Evolutionary conservation across 2,329 filamentous ascomycete species (phyloP).

Genomic region (Leptographium galeiforme): DNA sequence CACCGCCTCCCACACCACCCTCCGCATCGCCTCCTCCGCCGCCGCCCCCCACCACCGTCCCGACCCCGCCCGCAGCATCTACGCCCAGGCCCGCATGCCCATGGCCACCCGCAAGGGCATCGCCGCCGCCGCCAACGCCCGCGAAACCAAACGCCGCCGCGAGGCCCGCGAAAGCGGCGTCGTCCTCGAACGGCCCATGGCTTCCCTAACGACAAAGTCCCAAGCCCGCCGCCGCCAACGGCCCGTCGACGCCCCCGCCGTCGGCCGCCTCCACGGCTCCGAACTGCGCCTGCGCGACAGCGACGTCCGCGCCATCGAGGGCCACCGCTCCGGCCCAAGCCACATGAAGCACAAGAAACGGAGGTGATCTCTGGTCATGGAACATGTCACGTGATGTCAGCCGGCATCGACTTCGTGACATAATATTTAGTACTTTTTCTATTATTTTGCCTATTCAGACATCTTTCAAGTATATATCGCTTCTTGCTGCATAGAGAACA

Average conservation of each 20-base stretch:
- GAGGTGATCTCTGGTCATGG: not conserved
- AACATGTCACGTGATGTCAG: not conserved
- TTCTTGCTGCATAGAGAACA: not conserved
- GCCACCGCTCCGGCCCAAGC: slow-evolving; percentile 25
- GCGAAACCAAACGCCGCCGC: slow-evolving; percentile 56
- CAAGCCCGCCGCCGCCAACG: slow-evolving; percentile 19
- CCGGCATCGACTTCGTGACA: not conserved
- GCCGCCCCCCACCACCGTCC: slow-evolving; percentile 70
- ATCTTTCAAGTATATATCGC: not conserved
- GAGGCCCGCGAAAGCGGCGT: slow-evolving; percentile 87
- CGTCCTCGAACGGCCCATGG: slow-evolving; percentile 52
- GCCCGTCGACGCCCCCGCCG: slow-evolving; percentile 56
- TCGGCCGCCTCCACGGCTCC: slow-evolving; percentile 70
- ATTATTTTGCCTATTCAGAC: no score
- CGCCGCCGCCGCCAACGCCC: slow-evolving; percentile 44
- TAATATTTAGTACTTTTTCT: no score
- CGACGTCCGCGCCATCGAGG: slow-evolving; percentile 62
- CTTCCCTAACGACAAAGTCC: slow-evolving; percentile 16
- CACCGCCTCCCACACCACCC: slow-evolving; percentile 32
- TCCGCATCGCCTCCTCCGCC: slow-evolving; percentile 60
- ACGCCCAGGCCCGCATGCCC: slow-evolving; percentile 76
- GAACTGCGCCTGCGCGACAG: slow-evolving; percentile 65
- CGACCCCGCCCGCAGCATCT: slow-evolving; percentile 46
- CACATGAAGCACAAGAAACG: slow-evolving; percentile 15
- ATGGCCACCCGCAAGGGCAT: slow-evolving; percentile 83